Conservation (phyloP, 495 filamentous ascomycete genomes). For the Tuber microsphaerosporum region DNA sequence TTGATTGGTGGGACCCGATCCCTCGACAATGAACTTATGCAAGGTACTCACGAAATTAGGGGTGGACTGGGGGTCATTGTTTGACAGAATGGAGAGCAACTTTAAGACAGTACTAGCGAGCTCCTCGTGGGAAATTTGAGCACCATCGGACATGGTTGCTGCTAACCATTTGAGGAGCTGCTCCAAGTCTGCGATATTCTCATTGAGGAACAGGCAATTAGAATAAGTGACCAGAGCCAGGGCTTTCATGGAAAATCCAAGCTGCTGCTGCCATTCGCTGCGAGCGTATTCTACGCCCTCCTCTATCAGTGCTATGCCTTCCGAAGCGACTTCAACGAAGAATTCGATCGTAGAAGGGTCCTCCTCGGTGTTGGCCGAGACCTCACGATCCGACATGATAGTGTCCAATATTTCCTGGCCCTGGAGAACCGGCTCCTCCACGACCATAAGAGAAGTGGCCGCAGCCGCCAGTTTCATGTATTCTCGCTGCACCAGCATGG, state of each 20-base stretch:
- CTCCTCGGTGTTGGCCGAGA: conserved; percentile 42
- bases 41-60: conserved; percentile 64
- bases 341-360: conserved; percentile 58
- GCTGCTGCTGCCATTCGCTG: conserved; percentile 75
- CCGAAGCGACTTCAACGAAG: conserved; percentile 64
- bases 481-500: conserved; percentile 81
- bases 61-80: conserved; percentile 62
- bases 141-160: conserved; percentile 62
- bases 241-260: conserved; percentile 79
- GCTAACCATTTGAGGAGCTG: conserved; percentile 82
- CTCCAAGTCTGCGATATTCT: conserved; percentile 71
- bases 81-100: conserved; percentile 72
- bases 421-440: conserved; percentile 55
- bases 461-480: conserved; percentile 79
- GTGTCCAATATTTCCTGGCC: conserved; percentile 64
- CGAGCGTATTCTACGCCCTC: conserved; percentile 81
- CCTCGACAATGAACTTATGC: conserved; percentile 75
- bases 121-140: conserved; percentile 69
- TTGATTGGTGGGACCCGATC: conserved; percentile 56
- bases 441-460: conserved; percentile 62
- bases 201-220: conserved; percentile 71
- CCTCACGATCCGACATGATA: conserved; percentile 52
- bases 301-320: conserved; percentile 79
- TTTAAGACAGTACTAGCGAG: conserved; percentile 71
- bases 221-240: conserved; percentile 74